Percentiles rank a stretch among this genome's conserved stretches.
phyloP scores from a whole-genome alignment of 139 green algal species.

The Chlamydomonas urium region DNA sequence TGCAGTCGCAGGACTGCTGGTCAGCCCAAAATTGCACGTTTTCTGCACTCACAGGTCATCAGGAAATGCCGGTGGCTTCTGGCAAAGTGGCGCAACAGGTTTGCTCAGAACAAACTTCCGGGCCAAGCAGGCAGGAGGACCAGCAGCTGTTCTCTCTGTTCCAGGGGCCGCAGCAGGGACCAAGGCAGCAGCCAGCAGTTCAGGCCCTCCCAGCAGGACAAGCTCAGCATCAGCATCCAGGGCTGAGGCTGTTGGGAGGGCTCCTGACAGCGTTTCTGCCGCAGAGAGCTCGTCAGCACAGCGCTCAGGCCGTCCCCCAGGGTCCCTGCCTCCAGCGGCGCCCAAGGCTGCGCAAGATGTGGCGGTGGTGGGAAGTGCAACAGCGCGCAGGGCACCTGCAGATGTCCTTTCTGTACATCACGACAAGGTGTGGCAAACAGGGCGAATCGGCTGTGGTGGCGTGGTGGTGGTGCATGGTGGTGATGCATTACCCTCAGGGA shows the following conservation, averaged over 20 bases:
- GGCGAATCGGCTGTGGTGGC: background rate
- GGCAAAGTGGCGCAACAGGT: slow-evolving; percentile 18
- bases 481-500: background rate
- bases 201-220: background rate
- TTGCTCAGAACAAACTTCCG: slow-evolving; percentile 9
- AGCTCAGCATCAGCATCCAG: background rate
- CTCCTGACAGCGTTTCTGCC: background rate
- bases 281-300: background rate
- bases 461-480: background rate
- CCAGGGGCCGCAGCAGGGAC: background rate
- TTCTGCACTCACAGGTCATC: background rate
- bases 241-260: background rate
- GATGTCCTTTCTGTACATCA: background rate
- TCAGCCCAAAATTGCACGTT: background rate
- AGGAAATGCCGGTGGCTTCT: slow-evolving; percentile 14
- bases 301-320: too few species aligned
- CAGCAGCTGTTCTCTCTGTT: background rate
- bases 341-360: too few species aligned
- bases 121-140: background rate
- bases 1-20: background rate
- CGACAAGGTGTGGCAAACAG: too few species aligned
- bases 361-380: too few species aligned
- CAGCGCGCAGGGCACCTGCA: background rate
- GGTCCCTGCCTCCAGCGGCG: too few species aligned
- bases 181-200: background rate